A percentile compares a stretch with the other conserved stretches of the same genome.
These are phyloP conservation scores for Trichocladium uniseriatum DNA, from an alignment of 495 filamentous ascomycete species.

Conservation along the genomic window DNA sequence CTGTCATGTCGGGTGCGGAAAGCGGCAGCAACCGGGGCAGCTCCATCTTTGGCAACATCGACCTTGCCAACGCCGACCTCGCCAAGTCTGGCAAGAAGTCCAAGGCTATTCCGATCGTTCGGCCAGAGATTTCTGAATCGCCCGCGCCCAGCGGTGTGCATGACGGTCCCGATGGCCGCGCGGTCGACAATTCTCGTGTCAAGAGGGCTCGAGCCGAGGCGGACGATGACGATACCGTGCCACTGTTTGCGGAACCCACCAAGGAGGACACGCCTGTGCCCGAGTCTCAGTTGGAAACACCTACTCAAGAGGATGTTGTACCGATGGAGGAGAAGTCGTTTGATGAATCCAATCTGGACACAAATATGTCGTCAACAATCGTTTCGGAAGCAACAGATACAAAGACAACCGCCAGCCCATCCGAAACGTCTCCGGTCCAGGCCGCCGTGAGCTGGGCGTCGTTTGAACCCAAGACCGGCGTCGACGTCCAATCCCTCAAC, in stretches of 20 bases:
- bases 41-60: constrained; percentile 68
- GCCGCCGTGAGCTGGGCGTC: constrained; percentile 32
- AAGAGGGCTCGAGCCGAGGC: constrained; percentile 60
- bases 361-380: constrained; percentile 36
- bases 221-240: constrained; percentile 57
- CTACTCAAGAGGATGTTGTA: constrained; percentile 19
- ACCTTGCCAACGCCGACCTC: constrained; percentile 47
- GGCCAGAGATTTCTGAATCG: constrained; percentile 46
- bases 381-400: constrained; percentile 40
- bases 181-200: constrained; percentile 48
- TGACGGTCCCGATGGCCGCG: constrained; percentile 44
- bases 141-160: constrained; percentile 26
- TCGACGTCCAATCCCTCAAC: constrained; percentile 34
- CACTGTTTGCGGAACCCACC: constrained; percentile 50
- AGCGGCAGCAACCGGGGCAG: constrained; percentile 32
- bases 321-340: constrained; percentile 29
- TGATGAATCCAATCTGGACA: constrained; percentile 40
- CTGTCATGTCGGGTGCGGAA: constrained; percentile 27
- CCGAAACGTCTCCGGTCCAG: constrained; percentile 33
- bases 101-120: constrained; percentile 75
- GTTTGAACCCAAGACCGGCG: constrained; percentile 34
- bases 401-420: constrained; percentile 40
- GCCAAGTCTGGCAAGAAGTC: constrained; percentile 56
- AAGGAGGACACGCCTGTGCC: constrained; percentile 26
- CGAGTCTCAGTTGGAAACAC: constrained; percentile 6